Evolutionary conservation across 1,139 yeast species (phyloP).

Genomic region (Sugiyamaella novakii): DNA sequence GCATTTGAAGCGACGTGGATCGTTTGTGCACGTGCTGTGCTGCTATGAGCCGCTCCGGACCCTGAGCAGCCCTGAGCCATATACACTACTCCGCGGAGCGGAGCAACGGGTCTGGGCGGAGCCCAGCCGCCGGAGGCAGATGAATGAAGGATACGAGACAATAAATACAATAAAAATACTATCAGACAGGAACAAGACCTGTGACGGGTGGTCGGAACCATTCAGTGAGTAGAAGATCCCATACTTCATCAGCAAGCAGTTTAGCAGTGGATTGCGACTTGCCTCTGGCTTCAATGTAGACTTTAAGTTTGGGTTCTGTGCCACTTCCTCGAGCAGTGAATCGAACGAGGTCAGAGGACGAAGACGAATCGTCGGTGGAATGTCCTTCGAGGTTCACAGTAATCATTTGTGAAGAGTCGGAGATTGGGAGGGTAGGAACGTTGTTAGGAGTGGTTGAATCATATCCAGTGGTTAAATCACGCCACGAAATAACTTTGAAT

Average conservation of each 20-base stretch:
- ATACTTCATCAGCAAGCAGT: conserved; percentile 60
- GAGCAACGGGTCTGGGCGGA: conserved; percentile 11
- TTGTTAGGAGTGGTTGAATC: conserved; percentile 66
- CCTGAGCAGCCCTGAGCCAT: no score
- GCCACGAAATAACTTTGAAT: conserved; percentile 63
- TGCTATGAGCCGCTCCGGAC: background rate
- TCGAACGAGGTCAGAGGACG: conserved; percentile 53
- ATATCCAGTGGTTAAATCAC: conserved; percentile 82
- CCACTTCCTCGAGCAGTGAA: conserved; percentile 94
- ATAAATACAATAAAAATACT: conserved; percentile 4
- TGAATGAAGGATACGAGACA: background rate
- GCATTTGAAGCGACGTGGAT: no score
- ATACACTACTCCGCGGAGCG: no score
- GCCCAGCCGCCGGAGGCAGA: conserved; percentile 6
- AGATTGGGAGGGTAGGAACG: conserved; percentile 68
- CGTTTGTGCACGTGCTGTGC: conserved; percentile 11
- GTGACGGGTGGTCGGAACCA: conserved; percentile 41
- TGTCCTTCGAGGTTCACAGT: conserved; percentile 50
- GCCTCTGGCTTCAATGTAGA: conserved; percentile 80
- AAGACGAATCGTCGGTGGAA: conserved; percentile 26
- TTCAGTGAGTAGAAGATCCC: conserved; percentile 55
- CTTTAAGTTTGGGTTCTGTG: conserved; percentile 92
- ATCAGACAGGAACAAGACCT: conserved; percentile 25
- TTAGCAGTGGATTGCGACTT: conserved; percentile 50
- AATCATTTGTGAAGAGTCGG: conserved; percentile 80